These are phyloP conservation scores for Aspergillus sp. DNA, from an alignment of 2,329 filamentous ascomycete species.

Conservation along the genomic window DNA sequence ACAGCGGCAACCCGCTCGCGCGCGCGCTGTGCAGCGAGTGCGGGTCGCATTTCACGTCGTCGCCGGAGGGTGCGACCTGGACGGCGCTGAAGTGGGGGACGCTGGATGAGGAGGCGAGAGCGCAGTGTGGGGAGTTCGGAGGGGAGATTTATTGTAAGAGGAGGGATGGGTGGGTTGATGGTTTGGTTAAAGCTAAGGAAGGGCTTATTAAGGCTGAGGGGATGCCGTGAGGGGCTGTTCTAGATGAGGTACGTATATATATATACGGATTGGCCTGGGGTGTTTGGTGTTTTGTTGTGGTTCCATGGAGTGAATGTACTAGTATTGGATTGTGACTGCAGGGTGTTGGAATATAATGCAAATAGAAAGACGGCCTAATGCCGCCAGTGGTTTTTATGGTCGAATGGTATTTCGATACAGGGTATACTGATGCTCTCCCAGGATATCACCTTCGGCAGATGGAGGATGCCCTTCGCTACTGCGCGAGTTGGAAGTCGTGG, in stretches of 20 bases:
- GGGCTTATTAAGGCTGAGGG: conserved; percentile 6
- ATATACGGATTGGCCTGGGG: too few relatives aligned
- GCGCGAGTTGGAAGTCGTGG: too few relatives aligned
- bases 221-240: not conserved
- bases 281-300: not conserved
- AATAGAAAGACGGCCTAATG: too few relatives aligned
- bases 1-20: conserved; percentile 12
- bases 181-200: conserved; percentile 2
- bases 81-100: conserved; percentile 25
- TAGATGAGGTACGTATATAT: not conserved
- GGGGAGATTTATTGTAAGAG: conserved; percentile 23
- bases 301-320: too few relatives aligned
- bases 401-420: too few relatives aligned
- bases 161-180: conserved; percentile 23
- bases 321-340: too few relatives aligned
- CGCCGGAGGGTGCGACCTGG: conserved; percentile 2
- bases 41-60: conserved; percentile 21
- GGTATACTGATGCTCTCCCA: too few relatives aligned
- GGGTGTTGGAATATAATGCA: too few relatives aligned
- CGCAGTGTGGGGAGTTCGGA: conserved; percentile 9
- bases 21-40: conserved; percentile 25
- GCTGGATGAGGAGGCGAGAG: conserved; percentile 19
- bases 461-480: too few relatives aligned
- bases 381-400: too few relatives aligned
- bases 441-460: too few relatives aligned